phyloP scores from a whole-genome alignment of 768 basidiomycete species.

The Leucocoprinus leucothites region DNA sequence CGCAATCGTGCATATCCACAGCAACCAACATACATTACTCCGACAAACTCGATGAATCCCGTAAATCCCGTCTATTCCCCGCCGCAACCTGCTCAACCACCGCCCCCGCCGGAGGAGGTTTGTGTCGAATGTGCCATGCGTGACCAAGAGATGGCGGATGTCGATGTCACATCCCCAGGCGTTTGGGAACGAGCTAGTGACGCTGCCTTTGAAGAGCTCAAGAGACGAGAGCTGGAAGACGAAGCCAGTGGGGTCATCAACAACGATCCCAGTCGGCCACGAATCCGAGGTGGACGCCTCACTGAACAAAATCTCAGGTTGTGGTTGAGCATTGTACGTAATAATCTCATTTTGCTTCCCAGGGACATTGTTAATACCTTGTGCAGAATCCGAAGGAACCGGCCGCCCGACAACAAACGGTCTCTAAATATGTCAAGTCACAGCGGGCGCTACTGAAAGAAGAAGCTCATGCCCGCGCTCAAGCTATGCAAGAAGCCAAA shows the following conservation, averaged over 20 bases:
- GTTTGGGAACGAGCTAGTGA: constrained; percentile 94
- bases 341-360: background rate
- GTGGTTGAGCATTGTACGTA: constrained; percentile 75
- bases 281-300: constrained; percentile 62
- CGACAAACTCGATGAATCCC: constrained; percentile 57
- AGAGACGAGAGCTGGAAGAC: constrained; percentile 69
- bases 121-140: constrained; percentile 99
- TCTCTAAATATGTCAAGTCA: constrained; percentile 77
- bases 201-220: constrained; percentile 71
- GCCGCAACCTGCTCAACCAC: constrained; percentile 49
- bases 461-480: constrained; percentile 74
- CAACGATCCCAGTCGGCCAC: constrained; percentile 56
- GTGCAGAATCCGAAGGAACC: constrained; percentile 88
- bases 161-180: constrained; percentile 81
- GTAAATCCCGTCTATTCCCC: constrained; percentile 63
- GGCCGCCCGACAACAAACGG: constrained; percentile 75
- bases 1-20: constrained; percentile 67
- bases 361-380: constrained; percentile 13
- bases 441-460: constrained; percentile 81
- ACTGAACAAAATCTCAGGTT: constrained; percentile 77
- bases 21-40: constrained; percentile 71
- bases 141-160: constrained; percentile 96
- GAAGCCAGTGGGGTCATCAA: constrained; percentile 47
- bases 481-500: constrained; percentile 75
- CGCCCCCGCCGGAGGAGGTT: constrained; percentile 66